Percentiles rank a stretch among this genome's conserved stretches.
Evolutionary conservation across 805 yeast genomes (phyloP).

Genomic region (Blastobotrys peoriensis): DNA sequence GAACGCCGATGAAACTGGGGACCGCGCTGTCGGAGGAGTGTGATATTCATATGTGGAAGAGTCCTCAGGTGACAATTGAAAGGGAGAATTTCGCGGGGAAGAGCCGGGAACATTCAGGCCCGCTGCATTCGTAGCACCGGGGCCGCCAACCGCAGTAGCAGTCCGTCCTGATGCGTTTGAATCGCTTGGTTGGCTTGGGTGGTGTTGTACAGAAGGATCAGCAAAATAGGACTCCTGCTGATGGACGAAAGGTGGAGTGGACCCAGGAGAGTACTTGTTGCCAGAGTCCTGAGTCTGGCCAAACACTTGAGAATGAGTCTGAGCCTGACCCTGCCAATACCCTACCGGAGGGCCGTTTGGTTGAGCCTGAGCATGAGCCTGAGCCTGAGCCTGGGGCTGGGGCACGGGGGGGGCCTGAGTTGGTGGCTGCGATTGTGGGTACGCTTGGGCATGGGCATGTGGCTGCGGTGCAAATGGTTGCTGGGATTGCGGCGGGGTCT

Average conservation of each 20-base stretch:
- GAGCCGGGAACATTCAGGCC: too few species aligned
- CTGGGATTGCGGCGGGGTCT: slow-evolving; percentile 3
- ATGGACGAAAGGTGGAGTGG: neutral
- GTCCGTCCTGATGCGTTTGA: too few species aligned
- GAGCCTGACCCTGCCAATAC: slow-evolving; percentile 1
- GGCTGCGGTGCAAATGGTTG: neutral
- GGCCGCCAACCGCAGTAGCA: too few species aligned
- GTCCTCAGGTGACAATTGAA: neutral
- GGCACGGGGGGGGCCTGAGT: too few species aligned
- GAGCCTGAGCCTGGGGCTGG: slow-evolving; percentile 1
- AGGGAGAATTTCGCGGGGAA: neutral
- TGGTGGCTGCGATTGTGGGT: neutral
- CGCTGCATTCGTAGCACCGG: too few species aligned
- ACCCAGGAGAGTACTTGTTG: neutral
- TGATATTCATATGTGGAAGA: neutral
- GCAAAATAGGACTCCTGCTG: neutral
- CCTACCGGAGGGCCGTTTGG: too few species aligned
- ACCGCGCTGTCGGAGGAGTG: neutral
- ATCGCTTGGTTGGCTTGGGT: too few species aligned
- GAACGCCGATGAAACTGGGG: neutral
- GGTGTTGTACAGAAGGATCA: too few species aligned
- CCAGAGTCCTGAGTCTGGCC: neutral
- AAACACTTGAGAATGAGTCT: neutral
- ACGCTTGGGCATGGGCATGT: neutral
- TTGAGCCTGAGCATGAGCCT: neutral